Conservation (phyloP, 495 filamentous ascomycete species). For the Xylaria flabelliformis region DNA sequence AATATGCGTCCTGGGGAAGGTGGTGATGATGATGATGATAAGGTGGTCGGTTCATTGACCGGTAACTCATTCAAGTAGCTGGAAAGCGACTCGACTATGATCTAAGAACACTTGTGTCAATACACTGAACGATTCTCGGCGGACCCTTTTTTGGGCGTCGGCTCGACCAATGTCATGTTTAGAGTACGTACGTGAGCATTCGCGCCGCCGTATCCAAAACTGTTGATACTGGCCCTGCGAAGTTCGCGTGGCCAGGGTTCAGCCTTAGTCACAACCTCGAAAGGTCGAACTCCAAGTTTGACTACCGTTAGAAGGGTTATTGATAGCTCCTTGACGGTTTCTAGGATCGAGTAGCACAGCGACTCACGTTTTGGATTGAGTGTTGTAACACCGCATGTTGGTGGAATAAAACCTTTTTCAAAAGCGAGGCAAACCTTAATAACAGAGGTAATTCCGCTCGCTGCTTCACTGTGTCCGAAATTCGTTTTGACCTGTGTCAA, state of each 20-base stretch:
- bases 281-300: not conserved
- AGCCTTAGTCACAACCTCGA: conserved; percentile 37
- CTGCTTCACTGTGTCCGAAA: conserved; percentile 62
- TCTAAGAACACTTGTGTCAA: not conserved
- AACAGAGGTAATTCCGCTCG: conserved; percentile 33
- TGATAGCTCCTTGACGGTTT: not conserved
- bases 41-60: not conserved
- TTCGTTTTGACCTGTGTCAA: conserved; percentile 54
- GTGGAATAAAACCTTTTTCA: not conserved
- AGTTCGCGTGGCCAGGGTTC: conserved; percentile 26
- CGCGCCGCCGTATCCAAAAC: conserved; percentile 55
- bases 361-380: conserved; percentile 40
- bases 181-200: conserved; percentile 46
- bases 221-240: conserved; percentile 48
- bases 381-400: conserved; percentile 27
- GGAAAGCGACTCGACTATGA: not conserved
- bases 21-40: not conserved
- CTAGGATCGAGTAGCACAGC: too few species aligned
- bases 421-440: conserved; percentile 10
- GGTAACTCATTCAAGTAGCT: not conserved
- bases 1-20: not conserved
- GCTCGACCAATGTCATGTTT: not conserved
- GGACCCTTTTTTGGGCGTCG: not conserved
- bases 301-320: not conserved
- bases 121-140: not conserved